phyloP scores from a whole-genome alignment of 2,329 filamentous ascomycete species.

The Trichoderma koningiopsis region DNA sequence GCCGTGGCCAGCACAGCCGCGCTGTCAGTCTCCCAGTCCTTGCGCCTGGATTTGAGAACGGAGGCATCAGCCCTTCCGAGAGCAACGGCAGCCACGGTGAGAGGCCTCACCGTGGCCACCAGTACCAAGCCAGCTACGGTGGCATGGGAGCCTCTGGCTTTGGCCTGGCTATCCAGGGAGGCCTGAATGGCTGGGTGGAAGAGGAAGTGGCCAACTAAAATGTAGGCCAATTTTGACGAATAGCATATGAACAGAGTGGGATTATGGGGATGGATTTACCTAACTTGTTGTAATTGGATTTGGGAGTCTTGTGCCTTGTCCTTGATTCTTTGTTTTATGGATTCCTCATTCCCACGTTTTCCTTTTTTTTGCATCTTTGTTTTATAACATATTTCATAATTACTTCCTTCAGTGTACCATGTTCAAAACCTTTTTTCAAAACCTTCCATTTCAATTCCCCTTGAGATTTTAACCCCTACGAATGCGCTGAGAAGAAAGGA shows the following conservation, averaged over 20 bases:
- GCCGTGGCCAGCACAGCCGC: conserved; percentile 67
- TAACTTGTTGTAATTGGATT: conserved; percentile 49
- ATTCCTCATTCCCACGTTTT: conserved; percentile 20
- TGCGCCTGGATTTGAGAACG: conserved; percentile 64
- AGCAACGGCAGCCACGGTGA: conserved; percentile 52
- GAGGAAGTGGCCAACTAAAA: conserved; percentile 64
- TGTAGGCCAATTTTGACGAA: conserved; percentile 29
- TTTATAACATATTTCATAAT: conserved; percentile 26
- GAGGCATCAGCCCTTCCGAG: conserved; percentile 54
- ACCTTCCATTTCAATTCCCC: background rate
- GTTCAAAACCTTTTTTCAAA: conserved; percentile 13
- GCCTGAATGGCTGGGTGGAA: conserved; percentile 68
- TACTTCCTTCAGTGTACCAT: conserved; percentile 26
- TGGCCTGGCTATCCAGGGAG: conserved; percentile 64
- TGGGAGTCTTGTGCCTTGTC: conserved; percentile 33
- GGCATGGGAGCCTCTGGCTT: conserved; percentile 60
- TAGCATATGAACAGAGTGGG: conserved; percentile 22
- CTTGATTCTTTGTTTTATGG: conserved; percentile 29
- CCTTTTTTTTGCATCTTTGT: conserved; percentile 22
- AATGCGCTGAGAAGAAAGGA: conserved; percentile 18
- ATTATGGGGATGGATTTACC: conserved; percentile 36
- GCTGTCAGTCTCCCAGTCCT: conserved; percentile 84
- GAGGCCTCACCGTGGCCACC: conserved; percentile 58
- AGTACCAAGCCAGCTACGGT: conserved; percentile 66
- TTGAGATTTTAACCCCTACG: conserved; percentile 7